phyloP scores from a whole-genome alignment of 148 eudicot species.

The Rhododendron vialii region DNA sequence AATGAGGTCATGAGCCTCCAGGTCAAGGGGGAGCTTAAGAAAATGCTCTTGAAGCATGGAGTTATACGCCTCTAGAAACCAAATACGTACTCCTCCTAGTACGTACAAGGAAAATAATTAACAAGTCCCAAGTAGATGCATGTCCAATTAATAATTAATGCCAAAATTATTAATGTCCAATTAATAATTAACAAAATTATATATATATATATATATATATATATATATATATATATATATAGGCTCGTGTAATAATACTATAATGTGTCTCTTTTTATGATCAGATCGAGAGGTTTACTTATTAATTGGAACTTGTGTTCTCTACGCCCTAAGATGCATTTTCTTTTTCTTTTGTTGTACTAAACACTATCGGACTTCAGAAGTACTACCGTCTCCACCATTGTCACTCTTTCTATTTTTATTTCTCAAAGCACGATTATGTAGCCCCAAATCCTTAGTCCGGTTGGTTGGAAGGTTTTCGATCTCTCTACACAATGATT shows the following conservation, averaged over 20 bases:
- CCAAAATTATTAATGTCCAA: no score
- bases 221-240: no score
- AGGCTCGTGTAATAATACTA: background rate
- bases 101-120: background rate
- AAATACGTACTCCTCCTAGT: no score
- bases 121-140: background rate
- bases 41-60: constrained; percentile 52
- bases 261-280: constrained; percentile 10
- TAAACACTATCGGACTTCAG: background rate
- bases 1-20: constrained; percentile 74
- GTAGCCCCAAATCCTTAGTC: no score
- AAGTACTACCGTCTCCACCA: no score
- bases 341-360: background rate
- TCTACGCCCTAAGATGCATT: background rate
- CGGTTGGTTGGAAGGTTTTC: no score
- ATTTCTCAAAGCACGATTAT: no score
- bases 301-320: background rate
- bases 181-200: no score
- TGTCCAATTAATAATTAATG: background rate
- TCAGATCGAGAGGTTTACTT: background rate
- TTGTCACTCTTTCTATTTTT: no score
- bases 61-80: constrained; percentile 26
- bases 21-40: constrained; percentile 50
- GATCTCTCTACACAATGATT: no score
- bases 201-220: no score